These are phyloP conservation scores for Urochloa ruziziensis DNA, from an alignment of 176 grass and related monocot genomes.

Conservation along the genomic window DNA sequence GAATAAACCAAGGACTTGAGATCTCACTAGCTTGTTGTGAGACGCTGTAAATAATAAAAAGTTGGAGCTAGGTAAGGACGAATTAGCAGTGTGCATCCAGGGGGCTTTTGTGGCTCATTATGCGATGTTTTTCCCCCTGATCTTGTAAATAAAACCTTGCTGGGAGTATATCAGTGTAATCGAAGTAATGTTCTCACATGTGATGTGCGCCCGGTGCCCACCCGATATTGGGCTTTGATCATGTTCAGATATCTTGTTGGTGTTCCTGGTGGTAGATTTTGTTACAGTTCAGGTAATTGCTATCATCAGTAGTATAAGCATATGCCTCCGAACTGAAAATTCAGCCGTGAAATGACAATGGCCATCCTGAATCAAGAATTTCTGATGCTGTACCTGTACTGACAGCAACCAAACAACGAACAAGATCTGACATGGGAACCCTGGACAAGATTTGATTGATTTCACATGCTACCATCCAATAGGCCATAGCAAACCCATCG, in stretches of 20 bases:
- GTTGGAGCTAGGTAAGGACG: slow-evolving; percentile 32
- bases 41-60: slow-evolving; percentile 54
- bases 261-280: not conserved
- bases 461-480: not conserved
- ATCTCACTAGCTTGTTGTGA: slow-evolving; percentile 40
- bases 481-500: not conserved
- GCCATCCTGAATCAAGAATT: not conserved
- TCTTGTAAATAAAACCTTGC: slow-evolving; percentile 39
- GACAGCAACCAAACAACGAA: not conserved
- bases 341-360: too few relatives aligned
- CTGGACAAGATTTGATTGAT: not conserved
- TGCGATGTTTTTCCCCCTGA: slow-evolving; percentile 44
- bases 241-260: not conserved
- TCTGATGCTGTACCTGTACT: not conserved
- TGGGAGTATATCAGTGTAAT: slow-evolving; percentile 5
- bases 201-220: not conserved
- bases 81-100: slow-evolving; percentile 50
- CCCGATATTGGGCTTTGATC: not conserved
- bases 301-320: not conserved
- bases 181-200: not conserved
- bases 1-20: slow-evolving; percentile 47
- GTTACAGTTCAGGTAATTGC: not conserved
- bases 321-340: not conserved
- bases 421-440: not conserved
- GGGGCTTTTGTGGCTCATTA: slow-evolving; percentile 58